These are phyloP conservation scores for Fonsecaea pugnacius DNA, from an alignment of 2,329 filamentous ascomycete species.

Conservation along the genomic window DNA sequence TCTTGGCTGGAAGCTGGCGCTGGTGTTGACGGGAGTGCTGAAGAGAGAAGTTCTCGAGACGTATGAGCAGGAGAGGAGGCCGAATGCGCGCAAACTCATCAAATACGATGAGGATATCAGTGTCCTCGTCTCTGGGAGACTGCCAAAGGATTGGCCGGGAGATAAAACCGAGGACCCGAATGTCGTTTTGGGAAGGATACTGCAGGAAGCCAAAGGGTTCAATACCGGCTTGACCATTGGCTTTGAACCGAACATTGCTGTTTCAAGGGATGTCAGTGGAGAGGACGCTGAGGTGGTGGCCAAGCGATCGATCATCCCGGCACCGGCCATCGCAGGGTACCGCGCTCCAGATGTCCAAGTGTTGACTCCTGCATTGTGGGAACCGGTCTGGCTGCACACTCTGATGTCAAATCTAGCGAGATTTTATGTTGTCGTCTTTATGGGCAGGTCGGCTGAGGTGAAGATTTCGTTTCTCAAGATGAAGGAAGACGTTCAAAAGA, in stretches of 20 bases:
- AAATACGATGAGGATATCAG: constrained; percentile 41
- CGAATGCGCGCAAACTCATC: constrained; percentile 41
- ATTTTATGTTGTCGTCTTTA: constrained; percentile 38
- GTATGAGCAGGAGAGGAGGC: constrained; percentile 41
- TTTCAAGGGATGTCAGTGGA: constrained; percentile 20
- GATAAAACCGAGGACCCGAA: constrained; percentile 38
- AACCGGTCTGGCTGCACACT: constrained; percentile 35
- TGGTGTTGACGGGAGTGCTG: constrained; percentile 35
- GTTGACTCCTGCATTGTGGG: constrained; percentile 36
- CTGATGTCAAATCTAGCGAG: constrained; percentile 36
- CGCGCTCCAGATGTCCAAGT: constrained; percentile 38
- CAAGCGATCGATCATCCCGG: constrained; percentile 32
- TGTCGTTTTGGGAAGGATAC: constrained; percentile 37
- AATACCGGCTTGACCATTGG: constrained; percentile 40
- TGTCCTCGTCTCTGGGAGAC: constrained; percentile 37
- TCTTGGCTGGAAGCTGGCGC: constrained; percentile 36
- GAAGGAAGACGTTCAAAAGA: constrained; percentile 78
- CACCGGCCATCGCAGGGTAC: constrained; percentile 35
- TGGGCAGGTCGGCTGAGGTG: constrained; percentile 27
- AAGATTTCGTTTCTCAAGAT: constrained; percentile 66
- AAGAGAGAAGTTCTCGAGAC: constrained; percentile 38
- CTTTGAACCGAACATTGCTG: constrained; percentile 36
- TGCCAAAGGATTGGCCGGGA: constrained; percentile 44
- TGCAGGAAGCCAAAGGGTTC: constrained; percentile 38
- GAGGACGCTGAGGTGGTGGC: constrained; percentile 16